Conservation (phyloP, 2,329 filamentous ascomycete genomes). For the Aspergillus ustus region DNA sequence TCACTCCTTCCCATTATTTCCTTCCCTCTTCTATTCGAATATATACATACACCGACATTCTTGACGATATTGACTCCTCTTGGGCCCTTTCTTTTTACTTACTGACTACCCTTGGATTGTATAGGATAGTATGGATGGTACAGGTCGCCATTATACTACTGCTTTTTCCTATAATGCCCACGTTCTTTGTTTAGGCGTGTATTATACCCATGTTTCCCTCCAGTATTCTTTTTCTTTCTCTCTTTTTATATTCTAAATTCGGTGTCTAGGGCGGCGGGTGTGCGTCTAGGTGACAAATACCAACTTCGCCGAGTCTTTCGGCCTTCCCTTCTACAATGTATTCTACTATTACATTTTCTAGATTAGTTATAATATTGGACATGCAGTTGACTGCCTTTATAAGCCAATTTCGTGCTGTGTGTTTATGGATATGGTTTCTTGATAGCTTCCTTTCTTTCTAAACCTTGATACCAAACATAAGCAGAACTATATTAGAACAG, state of each 20-base stretch:
- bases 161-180: neutral
- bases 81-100: neutral
- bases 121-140: neutral
- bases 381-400: no score
- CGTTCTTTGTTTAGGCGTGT: neutral
- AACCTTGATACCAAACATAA: neutral
- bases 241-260: neutral
- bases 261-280: neutral
- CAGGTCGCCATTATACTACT: constrained; percentile 1
- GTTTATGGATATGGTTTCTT: neutral
- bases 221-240: neutral
- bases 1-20: constrained; percentile 4
- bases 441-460: neutral
- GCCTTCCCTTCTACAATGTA: neutral
- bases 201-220: neutral
- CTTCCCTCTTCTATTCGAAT: constrained; percentile 16
- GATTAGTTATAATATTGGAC: neutral
- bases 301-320: neutral
- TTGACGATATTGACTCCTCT: constrained; percentile 21
- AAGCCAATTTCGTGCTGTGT: no score
- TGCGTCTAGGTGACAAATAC: neutral
- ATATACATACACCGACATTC: constrained; percentile 26
- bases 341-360: neutral
- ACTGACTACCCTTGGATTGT: neutral
- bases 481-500: neutral